phyloP scores from a whole-genome alignment of 2,329 filamentous ascomycete genomes.

The Calonectria fujianensis region DNA sequence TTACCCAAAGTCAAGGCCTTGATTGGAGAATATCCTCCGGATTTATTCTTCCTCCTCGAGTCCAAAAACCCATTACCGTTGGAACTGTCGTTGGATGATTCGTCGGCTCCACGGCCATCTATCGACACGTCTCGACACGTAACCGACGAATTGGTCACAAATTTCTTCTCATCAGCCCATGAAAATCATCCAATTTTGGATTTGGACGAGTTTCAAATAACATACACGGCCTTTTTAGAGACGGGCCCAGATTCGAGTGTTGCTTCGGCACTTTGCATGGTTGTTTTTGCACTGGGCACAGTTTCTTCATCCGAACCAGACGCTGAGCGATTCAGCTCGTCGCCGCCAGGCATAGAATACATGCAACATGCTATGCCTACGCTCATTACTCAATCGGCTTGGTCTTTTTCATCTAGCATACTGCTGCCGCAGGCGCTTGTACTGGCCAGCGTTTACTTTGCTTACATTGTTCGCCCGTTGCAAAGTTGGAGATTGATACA shows the following conservation, averaged over 20 bases:
- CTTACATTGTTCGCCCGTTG: constrained; percentile 57
- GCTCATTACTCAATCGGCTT: constrained; percentile 54
- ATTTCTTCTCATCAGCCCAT: constrained; percentile 54
- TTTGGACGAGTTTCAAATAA: constrained; percentile 49
- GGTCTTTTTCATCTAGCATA: constrained; percentile 56
- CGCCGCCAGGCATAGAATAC: constrained; percentile 57
- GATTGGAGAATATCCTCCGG: constrained; percentile 56
- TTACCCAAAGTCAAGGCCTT: constrained; percentile 54
- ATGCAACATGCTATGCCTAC: constrained; percentile 57
- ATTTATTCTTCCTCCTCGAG: constrained; percentile 56
- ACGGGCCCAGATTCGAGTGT: constrained; percentile 49
- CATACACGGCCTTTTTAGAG: constrained; percentile 52
- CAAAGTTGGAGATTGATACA: constrained; percentile 60
- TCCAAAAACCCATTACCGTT: constrained; percentile 51
- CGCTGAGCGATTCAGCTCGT: constrained; percentile 40
- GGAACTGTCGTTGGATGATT: constrained; percentile 47
- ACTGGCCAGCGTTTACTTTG: constrained; percentile 59
- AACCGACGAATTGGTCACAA: constrained; percentile 50
- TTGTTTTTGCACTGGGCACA: constrained; percentile 56
- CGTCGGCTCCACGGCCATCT: constrained; percentile 23
- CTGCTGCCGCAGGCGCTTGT: constrained; percentile 56
- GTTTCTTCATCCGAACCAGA: constrained; percentile 49
- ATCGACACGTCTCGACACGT: constrained; percentile 41
- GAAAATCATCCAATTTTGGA: constrained; percentile 56
- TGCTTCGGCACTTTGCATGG: constrained; percentile 56